phyloP scores from a whole-genome alignment of 768 basidiomycete species.

The Sporobolomyces phaffii region DNA sequence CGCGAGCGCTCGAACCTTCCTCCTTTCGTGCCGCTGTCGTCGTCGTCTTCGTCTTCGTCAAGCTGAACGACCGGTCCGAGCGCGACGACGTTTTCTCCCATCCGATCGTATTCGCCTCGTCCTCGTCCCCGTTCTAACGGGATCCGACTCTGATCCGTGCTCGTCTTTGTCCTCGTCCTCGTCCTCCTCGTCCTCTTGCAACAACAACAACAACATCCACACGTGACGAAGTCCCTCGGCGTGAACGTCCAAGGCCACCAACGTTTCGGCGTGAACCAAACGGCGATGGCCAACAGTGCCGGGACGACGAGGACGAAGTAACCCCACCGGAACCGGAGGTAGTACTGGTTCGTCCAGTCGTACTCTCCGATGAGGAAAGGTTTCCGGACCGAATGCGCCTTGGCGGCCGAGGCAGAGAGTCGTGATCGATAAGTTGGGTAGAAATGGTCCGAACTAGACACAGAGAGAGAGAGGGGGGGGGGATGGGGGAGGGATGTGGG shows the following conservation, averaged over 20 bases:
- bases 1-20: no score
- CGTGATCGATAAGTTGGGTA: slow-evolving; percentile 36
- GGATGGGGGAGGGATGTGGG: no score
- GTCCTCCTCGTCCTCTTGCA: background rate
- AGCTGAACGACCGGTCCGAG: background rate
- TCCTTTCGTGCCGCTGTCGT: no score
- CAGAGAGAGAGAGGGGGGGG: no score
- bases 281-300: slow-evolving; percentile 13
- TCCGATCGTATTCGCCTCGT: background rate
- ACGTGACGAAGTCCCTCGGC: background rate
- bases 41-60: no score
- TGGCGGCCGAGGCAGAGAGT: slow-evolving; percentile 22
- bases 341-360: slow-evolving; percentile 40
- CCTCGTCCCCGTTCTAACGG: no score
- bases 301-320: slow-evolving; percentile 35
- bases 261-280: slow-evolving; percentile 23
- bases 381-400: slow-evolving; percentile 20
- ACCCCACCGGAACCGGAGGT: slow-evolving; percentile 8
- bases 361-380: slow-evolving; percentile 40
- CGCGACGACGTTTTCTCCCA: background rate
- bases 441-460: slow-evolving; percentile 41
- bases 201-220: slow-evolving; percentile 1
- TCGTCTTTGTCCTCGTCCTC: background rate
- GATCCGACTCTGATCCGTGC: no score
- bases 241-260: slow-evolving; percentile 34